Conservation (phyloP, 2,329 filamentous ascomycete genomes). For the Talaromyces sp. region DNA sequence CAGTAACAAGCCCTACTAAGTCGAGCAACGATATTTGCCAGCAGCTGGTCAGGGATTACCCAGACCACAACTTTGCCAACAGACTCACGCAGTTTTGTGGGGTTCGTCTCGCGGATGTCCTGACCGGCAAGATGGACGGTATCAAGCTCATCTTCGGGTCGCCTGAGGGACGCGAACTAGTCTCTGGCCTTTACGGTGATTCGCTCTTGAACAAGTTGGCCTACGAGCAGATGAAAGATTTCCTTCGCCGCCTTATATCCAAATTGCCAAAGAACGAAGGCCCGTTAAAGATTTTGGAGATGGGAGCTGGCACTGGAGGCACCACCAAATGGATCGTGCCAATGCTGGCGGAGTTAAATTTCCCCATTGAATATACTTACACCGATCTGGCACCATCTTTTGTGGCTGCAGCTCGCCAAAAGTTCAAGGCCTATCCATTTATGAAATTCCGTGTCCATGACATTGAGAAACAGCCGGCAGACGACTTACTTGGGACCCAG, state of each 20-base stretch:
- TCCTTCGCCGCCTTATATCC: not conserved
- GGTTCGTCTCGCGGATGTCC: conserved; percentile 27
- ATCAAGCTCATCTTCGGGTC: conserved; percentile 40
- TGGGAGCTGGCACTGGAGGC: conserved; percentile 40
- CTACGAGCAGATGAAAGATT: conserved; percentile 26
- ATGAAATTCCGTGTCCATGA: conserved; percentile 29
- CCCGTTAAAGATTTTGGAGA: conserved; percentile 30
- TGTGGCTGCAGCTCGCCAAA: conserved; percentile 8
- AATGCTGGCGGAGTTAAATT: conserved; percentile 24
- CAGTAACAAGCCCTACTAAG: conserved; percentile 21
- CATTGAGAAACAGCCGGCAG: conserved; percentile 26
- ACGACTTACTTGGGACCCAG: conserved; percentile 32
- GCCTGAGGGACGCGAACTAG: conserved; percentile 22
- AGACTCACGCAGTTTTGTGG: conserved; percentile 25
- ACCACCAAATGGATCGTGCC: conserved; percentile 33
- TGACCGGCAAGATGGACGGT: conserved; percentile 36
- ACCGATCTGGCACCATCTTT: conserved; percentile 25
- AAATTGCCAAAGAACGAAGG: not conserved
- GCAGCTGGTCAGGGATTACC: conserved; percentile 26
- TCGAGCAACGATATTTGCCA: conserved; percentile 26
- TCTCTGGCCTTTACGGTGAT: conserved; percentile 38
- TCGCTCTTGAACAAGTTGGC: conserved; percentile 21
- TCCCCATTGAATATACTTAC: conserved; percentile 27
- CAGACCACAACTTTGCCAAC: conserved; percentile 27
- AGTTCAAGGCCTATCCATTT: not conserved